Evolutionary conservation across 2,329 filamentous ascomycete genomes (phyloP).

Genomic region (Exophiala xenobiotica): DNA sequence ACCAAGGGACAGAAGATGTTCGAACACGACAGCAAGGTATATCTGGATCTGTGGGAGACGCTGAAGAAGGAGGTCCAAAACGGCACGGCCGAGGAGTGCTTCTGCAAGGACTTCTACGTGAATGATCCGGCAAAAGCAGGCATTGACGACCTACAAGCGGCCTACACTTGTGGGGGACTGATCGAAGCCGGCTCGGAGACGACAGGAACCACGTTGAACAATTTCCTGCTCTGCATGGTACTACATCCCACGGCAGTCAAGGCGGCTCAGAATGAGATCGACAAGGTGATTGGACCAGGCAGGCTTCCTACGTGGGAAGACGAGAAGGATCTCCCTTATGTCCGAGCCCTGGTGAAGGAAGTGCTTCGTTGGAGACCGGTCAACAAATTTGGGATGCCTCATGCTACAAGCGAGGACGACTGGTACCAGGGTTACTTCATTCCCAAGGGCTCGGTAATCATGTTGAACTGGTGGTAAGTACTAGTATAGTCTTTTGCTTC

Average conservation of each 20-base stretch:
- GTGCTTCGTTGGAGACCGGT: constrained; percentile 34
- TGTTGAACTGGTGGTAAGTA: constrained; percentile 38
- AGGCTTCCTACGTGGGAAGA: constrained; percentile 35
- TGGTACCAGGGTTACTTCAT: constrained; percentile 37
- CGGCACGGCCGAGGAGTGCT: constrained; percentile 36
- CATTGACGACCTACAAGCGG: constrained; percentile 37
- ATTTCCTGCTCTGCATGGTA: constrained; percentile 51
- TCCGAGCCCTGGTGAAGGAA: constrained; percentile 34
- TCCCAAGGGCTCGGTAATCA: constrained; percentile 40
- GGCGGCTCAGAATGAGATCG: constrained; percentile 50
- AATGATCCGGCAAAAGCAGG: constrained; percentile 16
- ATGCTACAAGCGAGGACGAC: constrained; percentile 28
- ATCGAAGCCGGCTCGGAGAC: constrained; percentile 25
- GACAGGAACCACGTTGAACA: constrained; percentile 9
- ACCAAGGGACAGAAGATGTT: constrained; percentile 46
- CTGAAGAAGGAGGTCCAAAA: constrained; percentile 33
- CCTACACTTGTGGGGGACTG: constrained; percentile 35
- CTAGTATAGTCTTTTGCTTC: constrained; percentile 50
- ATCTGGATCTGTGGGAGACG: constrained; percentile 43
- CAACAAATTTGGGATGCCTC: not conserved
- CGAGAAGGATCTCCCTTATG: constrained; percentile 31
- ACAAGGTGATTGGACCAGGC: constrained; percentile 49
- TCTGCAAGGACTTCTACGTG: constrained; percentile 27
- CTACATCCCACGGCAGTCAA: constrained; percentile 47
- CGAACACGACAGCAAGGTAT: constrained; percentile 44